Percentiles rank a stretch among this genome's conserved stretches.
Conservation (phyloP, 75 land plant species). For the Selaginella moellendorffii region DNA sequence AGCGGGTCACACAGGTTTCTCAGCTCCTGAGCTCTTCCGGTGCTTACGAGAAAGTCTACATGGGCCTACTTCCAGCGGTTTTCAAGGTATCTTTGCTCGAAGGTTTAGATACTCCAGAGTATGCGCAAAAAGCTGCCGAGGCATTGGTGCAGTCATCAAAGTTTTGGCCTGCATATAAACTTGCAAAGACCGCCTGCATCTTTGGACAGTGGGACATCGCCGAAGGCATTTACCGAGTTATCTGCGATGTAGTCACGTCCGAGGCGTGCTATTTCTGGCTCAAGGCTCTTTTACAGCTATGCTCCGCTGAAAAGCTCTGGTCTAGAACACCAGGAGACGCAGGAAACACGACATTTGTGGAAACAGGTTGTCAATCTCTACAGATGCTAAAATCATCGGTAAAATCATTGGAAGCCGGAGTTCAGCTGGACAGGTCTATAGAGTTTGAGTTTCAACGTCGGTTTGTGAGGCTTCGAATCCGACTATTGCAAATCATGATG, state of each 20-base stretch:
- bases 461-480: slow-evolving; percentile 40
- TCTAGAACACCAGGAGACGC: background rate
- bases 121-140: background rate
- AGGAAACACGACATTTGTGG: slow-evolving; percentile 9
- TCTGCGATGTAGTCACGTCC: slow-evolving; percentile 29
- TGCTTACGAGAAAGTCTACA: background rate
- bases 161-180: slow-evolving; percentile 50
- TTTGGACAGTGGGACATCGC: slow-evolving; percentile 46
- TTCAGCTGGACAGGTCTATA: slow-evolving; percentile 13
- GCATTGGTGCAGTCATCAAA: slow-evolving; percentile 1
- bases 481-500: slow-evolving; percentile 21
- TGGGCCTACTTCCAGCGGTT: background rate
- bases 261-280: slow-evolving; percentile 41
- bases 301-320: slow-evolving; percentile 27
- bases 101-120: background rate
- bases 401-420: slow-evolving; percentile 21
- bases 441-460: slow-evolving; percentile 54
- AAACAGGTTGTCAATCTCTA: slow-evolving; percentile 15
- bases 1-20: background rate
- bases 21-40: background rate
- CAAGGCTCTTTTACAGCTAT: slow-evolving; percentile 30
- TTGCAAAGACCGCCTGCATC: slow-evolving; percentile 33
- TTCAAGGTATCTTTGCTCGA: background rate
- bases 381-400: slow-evolving; percentile 10
- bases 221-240: slow-evolving; percentile 21